phyloP scores from a whole-genome alignment of 768 basidiomycete genomes.

The Ramaria sp. region DNA sequence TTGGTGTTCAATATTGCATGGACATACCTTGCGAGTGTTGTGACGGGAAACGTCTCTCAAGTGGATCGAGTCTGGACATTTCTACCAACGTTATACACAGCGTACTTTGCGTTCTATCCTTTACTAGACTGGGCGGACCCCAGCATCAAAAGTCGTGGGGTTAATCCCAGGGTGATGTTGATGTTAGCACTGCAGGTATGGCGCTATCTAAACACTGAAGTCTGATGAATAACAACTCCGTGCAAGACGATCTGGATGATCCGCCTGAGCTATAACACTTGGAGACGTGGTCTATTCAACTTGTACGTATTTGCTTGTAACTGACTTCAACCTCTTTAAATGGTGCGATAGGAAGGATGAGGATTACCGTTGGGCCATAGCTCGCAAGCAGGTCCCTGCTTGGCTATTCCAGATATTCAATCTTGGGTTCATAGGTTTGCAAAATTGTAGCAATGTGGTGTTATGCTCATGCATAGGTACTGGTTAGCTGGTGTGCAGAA shows the following conservation, averaged over 20 bases:
- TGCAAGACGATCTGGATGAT: constrained; percentile 46
- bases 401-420: constrained; percentile 54
- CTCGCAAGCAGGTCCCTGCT: constrained; percentile 48
- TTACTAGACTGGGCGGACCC: constrained; percentile 31
- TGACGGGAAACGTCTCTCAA: constrained; percentile 76
- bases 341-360: constrained; percentile 51
- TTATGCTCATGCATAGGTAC: neutral
- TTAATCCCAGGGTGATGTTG: constrained; percentile 61
- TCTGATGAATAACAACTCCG: constrained; percentile 28
- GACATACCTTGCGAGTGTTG: constrained; percentile 49
- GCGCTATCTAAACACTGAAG: constrained; percentile 50
- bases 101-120: constrained; percentile 73
- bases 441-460: neutral
- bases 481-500: constrained; percentile 62
- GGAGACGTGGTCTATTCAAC: constrained; percentile 70
- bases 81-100: constrained; percentile 71
- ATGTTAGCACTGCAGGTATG: constrained; percentile 62
- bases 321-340: neutral
- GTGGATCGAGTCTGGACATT: constrained; percentile 78
- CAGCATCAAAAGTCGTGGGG: constrained; percentile 27
- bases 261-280: constrained; percentile 72
- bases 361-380: constrained; percentile 85
- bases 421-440: constrained; percentile 59
- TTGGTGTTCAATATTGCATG: constrained; percentile 36
- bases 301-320: constrained; percentile 34